Evolutionary conservation across 2,329 filamentous ascomycete species (phyloP), one percentile per base, ranked within the genome.

Genomic region (Verticillium nubilum): DNA sequence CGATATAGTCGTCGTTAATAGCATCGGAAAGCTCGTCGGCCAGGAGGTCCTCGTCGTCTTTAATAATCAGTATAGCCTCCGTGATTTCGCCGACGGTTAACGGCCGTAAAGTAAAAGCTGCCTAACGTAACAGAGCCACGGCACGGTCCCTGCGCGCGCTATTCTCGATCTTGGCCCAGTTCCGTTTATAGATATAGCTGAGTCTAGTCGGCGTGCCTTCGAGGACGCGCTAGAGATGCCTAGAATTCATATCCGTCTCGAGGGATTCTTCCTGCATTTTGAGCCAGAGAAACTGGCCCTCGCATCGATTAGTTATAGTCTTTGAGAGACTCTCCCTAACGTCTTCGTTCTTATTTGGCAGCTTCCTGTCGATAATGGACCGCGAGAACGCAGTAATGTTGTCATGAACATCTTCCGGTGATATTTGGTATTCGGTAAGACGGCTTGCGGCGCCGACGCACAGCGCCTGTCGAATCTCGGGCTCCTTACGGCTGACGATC

Each of bases 241-340:
- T 69, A 35, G 64, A 62, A 23, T 65, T 71, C 61, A 68, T 70
- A 0, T 68, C 61, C 5, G 57, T 63, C 0, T 63, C 59, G 0
- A 75, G 54, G 3, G 65, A 60, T 1, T 64, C 31, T 7, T 68
- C 67, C 12, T 72, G 66, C 60, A 75, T 13, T 13, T 67, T 70
- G 1, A 75, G 61, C 64, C 66, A 74, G 0, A 75, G 52, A 33
- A 76, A 75, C 42, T 74, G 73, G 0, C 71, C 73, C 1, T 70
- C 61, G 27, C 67, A 73, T 1, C 66, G 60, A 3, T 67, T 56
- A 0, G 69, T 59, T 58, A 75, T 66, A n/a, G 42, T 59, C 4
- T 64, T 12, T 2, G 70, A 67, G 1, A 74, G 58, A 0, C 62
- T 52, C 0, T 58, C 1, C 19, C 59, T 61, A 0, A 69, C 26